phyloP scores from a whole-genome alignment of 306 rosid genomes.

The Sindora glabra region DNA sequence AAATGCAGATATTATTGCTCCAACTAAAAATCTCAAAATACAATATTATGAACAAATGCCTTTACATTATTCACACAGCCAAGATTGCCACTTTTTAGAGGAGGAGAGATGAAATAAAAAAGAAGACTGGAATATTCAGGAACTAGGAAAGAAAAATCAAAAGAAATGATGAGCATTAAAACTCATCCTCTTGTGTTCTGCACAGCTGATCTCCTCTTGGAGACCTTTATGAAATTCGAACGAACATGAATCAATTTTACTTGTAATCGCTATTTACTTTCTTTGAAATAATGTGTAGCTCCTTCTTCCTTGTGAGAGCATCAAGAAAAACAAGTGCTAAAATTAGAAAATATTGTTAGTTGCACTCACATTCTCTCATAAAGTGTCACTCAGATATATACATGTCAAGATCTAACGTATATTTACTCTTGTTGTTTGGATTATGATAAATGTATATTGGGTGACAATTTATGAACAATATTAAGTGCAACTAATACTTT shows the following conservation, averaged over 20 bases:
- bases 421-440: too few relatives aligned
- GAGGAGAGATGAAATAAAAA: conserved; percentile 7
- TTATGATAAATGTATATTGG: too few relatives aligned
- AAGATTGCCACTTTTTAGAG: conserved; percentile 28
- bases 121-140: background rate
- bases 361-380: too few relatives aligned
- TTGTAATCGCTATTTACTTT: background rate
- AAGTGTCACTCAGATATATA: too few relatives aligned
- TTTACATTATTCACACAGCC: conserved; percentile 38
- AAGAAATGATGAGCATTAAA: conserved; percentile 14
- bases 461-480: too few relatives aligned
- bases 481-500: too few relatives aligned
- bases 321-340: conserved; percentile 11
- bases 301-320: background rate
- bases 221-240: conserved; percentile 16
- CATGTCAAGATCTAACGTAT: too few relatives aligned
- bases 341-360: too few relatives aligned
- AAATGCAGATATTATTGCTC: too few relatives aligned
- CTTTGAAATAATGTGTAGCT: background rate
- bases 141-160: conserved; percentile 7
- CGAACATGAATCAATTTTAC: conserved; percentile 31
- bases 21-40: too few relatives aligned
- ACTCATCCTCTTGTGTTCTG: too few relatives aligned
- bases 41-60: too few relatives aligned
- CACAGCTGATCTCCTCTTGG: conserved; percentile 11